These are phyloP conservation scores for Begonia peltatifolia DNA, from an alignment of 306 rosid genomes.

Conservation along the genomic window DNA sequence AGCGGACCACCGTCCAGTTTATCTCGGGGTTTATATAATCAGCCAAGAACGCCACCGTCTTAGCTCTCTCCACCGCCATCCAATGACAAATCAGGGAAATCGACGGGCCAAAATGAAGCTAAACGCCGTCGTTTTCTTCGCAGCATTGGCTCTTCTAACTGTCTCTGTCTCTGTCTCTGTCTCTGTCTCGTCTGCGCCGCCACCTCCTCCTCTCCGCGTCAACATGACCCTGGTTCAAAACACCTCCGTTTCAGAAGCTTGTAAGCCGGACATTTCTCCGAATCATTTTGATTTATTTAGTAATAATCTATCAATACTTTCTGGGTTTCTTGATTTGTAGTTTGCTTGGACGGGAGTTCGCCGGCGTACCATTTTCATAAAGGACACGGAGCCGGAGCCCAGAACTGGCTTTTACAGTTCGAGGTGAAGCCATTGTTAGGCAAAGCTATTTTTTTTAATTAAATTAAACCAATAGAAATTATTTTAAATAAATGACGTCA, in stretches of 20 bases:
- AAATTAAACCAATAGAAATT: no score
- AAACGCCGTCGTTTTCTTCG: slow-evolving; percentile 15
- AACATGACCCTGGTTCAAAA: slow-evolving; percentile 51
- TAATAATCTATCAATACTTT: background rate
- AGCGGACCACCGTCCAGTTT: no score
- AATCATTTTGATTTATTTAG: background rate
- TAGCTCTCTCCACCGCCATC: no score
- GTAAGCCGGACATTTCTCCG: slow-evolving; percentile 29
- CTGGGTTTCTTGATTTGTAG: slow-evolving; percentile 26
- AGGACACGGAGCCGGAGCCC: slow-evolving; percentile 65
- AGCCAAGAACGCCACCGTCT: no score
- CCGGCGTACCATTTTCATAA: slow-evolving; percentile 82
- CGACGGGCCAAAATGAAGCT: background rate
- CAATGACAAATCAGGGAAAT: no score
- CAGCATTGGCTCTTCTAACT: slow-evolving; percentile 13
- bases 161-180: slow-evolving; percentile 16
- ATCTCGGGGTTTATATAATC: no score
- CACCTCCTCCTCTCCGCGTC: slow-evolving; percentile 37
- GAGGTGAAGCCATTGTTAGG: slow-evolving; percentile 39
- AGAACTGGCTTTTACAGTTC: slow-evolving; percentile 83
- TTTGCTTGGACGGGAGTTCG: slow-evolving; percentile 91
- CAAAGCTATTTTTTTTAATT: background rate
- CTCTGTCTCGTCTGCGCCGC: slow-evolving; percentile 12
- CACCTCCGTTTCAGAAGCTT: slow-evolving; percentile 47
- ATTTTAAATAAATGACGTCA: background rate